These are phyloP conservation scores for Cordyceps farinosa DNA, from an alignment of 2,329 filamentous ascomycete genomes.

Conservation along the genomic window DNA sequence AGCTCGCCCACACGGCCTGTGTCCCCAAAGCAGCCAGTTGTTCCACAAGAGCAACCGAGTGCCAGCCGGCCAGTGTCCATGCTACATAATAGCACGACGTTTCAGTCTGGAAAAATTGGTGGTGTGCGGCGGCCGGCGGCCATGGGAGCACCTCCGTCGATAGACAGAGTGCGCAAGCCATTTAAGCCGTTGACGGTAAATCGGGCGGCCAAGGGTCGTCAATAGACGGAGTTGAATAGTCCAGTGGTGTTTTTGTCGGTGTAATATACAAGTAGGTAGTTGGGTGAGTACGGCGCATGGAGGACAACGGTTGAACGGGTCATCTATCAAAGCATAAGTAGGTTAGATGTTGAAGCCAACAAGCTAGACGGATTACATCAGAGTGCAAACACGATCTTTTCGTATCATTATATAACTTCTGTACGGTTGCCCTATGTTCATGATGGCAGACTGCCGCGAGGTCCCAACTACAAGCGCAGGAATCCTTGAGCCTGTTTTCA, in stretches of 20 bases:
- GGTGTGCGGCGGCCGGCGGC: conserved; percentile 44
- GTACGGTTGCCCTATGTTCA: too few species aligned
- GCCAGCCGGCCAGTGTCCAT: conserved; percentile 35
- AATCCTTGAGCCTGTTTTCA: too few species aligned
- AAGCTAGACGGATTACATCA: too few species aligned
- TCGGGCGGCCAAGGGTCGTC: conserved; percentile 27
- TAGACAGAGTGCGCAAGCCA: conserved; percentile 51
- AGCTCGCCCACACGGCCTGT: conserved; percentile 48
- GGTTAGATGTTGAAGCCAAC: too few species aligned
- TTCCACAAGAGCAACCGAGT: conserved; percentile 25
- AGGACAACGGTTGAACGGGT: too few species aligned
- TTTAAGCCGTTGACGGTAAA: conserved; percentile 57
- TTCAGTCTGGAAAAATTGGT: conserved; percentile 35
- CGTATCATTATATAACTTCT: too few species aligned
- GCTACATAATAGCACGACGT: conserved; percentile 53
- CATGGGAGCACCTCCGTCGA: conserved; percentile 44
- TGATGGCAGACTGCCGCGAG: too few species aligned
- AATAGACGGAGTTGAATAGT: neutral
- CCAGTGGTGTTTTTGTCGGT: neutral
- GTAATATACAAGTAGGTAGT: too few species aligned
- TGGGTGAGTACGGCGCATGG: too few species aligned
- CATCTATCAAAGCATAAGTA: too few species aligned
- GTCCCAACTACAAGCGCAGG: too few species aligned
- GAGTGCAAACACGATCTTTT: too few species aligned
- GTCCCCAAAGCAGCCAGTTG: conserved; percentile 22